Percentiles rank a stretch among this genome's conserved stretches.
phyloP scores from a whole-genome alignment of 192 early-diverging fungal genomes.

The Martensiomyces pterosporus region DNA sequence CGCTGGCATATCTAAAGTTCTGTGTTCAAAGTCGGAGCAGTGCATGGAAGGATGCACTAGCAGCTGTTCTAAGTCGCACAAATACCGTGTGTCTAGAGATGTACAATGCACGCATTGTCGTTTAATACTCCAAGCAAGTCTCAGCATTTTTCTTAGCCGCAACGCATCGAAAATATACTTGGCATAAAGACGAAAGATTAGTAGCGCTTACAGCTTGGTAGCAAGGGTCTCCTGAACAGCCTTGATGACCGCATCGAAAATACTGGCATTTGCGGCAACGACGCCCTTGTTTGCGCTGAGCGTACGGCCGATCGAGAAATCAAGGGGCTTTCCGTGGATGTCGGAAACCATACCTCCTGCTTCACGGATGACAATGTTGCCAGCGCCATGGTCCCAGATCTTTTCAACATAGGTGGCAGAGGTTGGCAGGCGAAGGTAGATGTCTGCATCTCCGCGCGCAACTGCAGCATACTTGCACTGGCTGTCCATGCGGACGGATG shows the following conservation, averaged over 20 bases:
- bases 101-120: slow-evolving; percentile 20
- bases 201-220: slow-evolving; percentile 4
- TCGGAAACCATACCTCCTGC: slow-evolving; percentile 89
- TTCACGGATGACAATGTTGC: slow-evolving; percentile 83
- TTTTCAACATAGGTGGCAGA: slow-evolving; percentile 86
- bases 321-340: slow-evolving; percentile 74
- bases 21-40: neutral
- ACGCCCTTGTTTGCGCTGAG: slow-evolving; percentile 85
- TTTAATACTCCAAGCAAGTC: neutral
- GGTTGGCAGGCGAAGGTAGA: slow-evolving; percentile 84
- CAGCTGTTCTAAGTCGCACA: slow-evolving; percentile 2
- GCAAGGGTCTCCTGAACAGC: slow-evolving; percentile 62
- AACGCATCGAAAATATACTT: slow-evolving; percentile 4
- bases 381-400: slow-evolving; percentile 99
- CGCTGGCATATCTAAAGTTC: slow-evolving; percentile 11
- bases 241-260: slow-evolving; percentile 72
- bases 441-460: slow-evolving; percentile 88
- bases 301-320: slow-evolving; percentile 86
- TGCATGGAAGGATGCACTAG: slow-evolving; percentile 17
- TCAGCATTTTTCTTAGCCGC: neutral
- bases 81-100: slow-evolving; percentile 19
- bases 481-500: slow-evolving; percentile 89
- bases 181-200: neutral
- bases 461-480: slow-evolving; percentile 96
- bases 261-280: slow-evolving; percentile 68